Base-by-base conservation (phyloP, 2,329 filamentous ascomycete genomes). In the Aspergillus sp. region DNA sequence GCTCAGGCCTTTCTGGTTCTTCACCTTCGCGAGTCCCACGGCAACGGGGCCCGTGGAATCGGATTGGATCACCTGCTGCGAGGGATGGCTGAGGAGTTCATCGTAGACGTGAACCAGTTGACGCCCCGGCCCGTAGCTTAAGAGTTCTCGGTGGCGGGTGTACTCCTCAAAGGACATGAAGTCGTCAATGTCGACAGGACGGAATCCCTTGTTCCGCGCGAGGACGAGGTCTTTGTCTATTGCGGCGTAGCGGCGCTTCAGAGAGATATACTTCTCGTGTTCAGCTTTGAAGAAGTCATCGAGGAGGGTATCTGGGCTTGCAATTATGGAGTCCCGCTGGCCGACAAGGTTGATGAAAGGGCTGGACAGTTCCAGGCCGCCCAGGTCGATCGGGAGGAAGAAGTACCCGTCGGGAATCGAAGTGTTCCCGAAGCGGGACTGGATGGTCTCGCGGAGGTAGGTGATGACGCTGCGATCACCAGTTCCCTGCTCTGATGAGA, bases 131-230 rank as follows among this genome's bases (percentile, higher is more conserved):
- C 46, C 41, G 24, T 57, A 61, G 40, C 51, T 45, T 3, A 61
- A 40, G 8, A 49, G 11, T 35, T 59, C 56, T 11, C 59, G 52
- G 40, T 59, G 54, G 14, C 49, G 52, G 3, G 46, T 59, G 21
- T 59, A 61, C n/a, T 61, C 59, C 6, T 54, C 56, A 11, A 61
- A 59, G 12, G 56, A 41, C 33, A 61, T 50, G 41, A 61, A 61
- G 7, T 12, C 31, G 49, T 56, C 37, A 2, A 46, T 44, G 19
- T 59, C 56, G 4, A 21, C 17, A 0, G 59, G 59, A 1, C 15
- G 33, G 23, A 45, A 54, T 3, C 39, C 54, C 7, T 14, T 14
- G 9, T 50, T 37, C 17, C 21, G 6, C 8, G 11, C 2, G 3
- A 44, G n/a, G 21, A 45, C 4, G 15, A 23, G 17, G 19, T 50